Evolutionary conservation across 176 grass and related monocot species (phyloP), one percentile per base, ranked within the genome.

Genomic region (Bolboschoenus planiculmis): DNA sequence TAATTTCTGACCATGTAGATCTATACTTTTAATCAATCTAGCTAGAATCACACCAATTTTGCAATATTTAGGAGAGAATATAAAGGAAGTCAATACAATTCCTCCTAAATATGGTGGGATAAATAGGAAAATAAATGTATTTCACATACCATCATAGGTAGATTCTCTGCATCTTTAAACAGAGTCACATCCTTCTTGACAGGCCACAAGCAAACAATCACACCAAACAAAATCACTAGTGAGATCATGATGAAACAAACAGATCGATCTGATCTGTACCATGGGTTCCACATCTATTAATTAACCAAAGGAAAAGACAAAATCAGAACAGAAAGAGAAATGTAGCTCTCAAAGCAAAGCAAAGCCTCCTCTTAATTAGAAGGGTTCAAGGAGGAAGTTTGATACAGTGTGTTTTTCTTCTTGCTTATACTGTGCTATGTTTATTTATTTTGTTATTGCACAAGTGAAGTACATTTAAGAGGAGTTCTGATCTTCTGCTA

Each of bases 181-280:
- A 63, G 21, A 15, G 79, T 63, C 35, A 42, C 79, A 81, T 81
- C 79, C 10, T 81, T 81, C 51, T 81, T 63, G 21, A 31, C 56
- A 27, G 79, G 79, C 55, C 79, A 43, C 36, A 60, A 63, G 79
- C 50, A 81, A 23, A 81, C 27, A 43, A 81, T 43, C 2, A 46
- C 21, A 63, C 33, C 33, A 61, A 62, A 30, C n/a, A 81, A 62
- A 43, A 62, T 42, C 1, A 81, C 56, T 44, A 81, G 35, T 47
- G 56, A 81, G 0, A 81, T 44, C 16, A 60, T 24, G 6, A 81
- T 42, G 27, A 62, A 81, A 81, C 35, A 56, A 42, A 62, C 21
- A 8, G 56, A 81, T 60, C 79, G 79, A 44, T 81, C 36, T 24
- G 79, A 60, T 34, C 58, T 7, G 54, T 81, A 24, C 79, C 79